Evolutionary conservation across 352 stramenopile species (phyloP), one percentile per base, ranked within the genome.

Genomic region (Pythium aristosporum): DNA sequence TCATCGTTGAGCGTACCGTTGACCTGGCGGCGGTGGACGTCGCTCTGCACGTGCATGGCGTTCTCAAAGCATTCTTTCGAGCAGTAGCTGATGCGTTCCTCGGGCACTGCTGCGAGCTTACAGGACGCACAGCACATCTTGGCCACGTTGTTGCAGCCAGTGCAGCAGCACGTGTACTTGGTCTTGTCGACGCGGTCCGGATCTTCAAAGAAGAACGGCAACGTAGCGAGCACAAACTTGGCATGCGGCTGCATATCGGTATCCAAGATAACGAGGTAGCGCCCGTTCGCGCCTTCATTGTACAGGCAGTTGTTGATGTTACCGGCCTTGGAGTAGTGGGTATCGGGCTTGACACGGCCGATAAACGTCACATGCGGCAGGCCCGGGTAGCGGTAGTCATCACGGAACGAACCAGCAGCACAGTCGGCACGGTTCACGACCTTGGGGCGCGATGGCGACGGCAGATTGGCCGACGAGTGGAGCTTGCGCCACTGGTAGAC

Each of bases 301-400:
- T 92, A 91, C 50, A 92, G 71, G 16, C 69, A 76, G 64, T 95
- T 95, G 77, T 95, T 95, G 72, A 95, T 91, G 74, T 95, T 95
- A 30, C 86, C 86, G 18, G 86, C 86, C 77, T 95, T 95, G 13
- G 86, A 90, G 72, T 93, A 91, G 72, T 95, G 84, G 5, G 74
- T 78, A 32, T 89, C 76, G 3, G 84, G 81, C 76, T 92, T 92
- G 21, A 92, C 79, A 73, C 84, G 84, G 5, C 84, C 84, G 42
- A 92, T 76, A 52, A 89, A 92, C 6, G 81, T 83, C 58, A 92
- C 84, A 52, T 91, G 84, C 3, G 84, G 81, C 23, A 92, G 71
- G 25, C 84, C 84, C 47, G 79, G 82, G 67, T 92, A 91, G 10
- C 80, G 80, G 72, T 92, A 92, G 72, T 92, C 84, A 41, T 92